Evolutionary conservation across 139 green algal genomes (phyloP).

Genomic region (Pleodorina starrii): DNA sequence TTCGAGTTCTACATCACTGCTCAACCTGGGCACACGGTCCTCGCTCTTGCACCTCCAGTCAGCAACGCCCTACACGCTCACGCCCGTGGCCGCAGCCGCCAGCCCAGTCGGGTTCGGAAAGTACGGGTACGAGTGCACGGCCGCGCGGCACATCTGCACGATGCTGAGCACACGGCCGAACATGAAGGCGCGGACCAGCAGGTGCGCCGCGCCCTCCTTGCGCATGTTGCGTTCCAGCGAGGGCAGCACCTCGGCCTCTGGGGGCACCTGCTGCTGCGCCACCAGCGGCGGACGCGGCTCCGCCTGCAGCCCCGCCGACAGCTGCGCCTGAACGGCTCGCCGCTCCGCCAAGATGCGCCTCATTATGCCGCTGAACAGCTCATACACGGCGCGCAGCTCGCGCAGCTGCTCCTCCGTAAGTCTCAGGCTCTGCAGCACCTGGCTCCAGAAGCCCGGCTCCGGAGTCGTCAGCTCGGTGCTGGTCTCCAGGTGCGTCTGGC

Average conservation of each 20-base stretch:
- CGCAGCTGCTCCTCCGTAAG: background rate
- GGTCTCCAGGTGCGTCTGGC: constrained; percentile 18
- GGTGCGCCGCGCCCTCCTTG: constrained; percentile 8
- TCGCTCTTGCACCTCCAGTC: too few relatives aligned
- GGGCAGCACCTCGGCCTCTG: background rate
- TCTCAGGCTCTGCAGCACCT: background rate
- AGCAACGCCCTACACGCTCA: background rate
- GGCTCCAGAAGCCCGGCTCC: background rate
- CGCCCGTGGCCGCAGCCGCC: background rate
- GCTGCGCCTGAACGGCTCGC: background rate
- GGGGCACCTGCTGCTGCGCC: background rate
- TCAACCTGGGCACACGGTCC: too few relatives aligned
- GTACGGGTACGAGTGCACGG: constrained; percentile 8
- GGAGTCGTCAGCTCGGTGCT: background rate
- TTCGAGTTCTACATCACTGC: too few relatives aligned
- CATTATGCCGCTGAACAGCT: constrained; percentile 11
- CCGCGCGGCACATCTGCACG: background rate
- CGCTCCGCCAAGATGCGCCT: background rate
- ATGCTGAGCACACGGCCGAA: background rate
- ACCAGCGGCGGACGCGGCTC: background rate
- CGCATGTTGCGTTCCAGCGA: constrained; percentile 8
- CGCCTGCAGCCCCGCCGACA: background rate
- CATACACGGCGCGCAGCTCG: background rate
- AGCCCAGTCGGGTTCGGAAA: background rate
- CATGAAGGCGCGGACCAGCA: background rate